These are phyloP conservation scores for Infundibulicybe gibba DNA, from an alignment of 768 basidiomycete genomes.

Conservation along the genomic window DNA sequence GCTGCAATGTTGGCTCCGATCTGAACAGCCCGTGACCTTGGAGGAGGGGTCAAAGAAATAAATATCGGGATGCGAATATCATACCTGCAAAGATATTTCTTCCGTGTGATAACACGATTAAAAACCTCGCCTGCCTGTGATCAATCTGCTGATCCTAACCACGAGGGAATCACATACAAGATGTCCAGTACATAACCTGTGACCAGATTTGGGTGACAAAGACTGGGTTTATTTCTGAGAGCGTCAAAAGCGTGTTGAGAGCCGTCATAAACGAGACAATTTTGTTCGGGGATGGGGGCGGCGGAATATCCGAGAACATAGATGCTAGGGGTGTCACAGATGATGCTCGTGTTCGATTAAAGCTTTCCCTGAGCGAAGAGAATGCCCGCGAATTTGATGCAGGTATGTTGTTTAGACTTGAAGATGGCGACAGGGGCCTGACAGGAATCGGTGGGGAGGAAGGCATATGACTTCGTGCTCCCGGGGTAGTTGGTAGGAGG, in stretches of 20 bases:
- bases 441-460: slow-evolving; percentile 47
- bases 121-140: slow-evolving; percentile 67
- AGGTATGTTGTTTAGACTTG: slow-evolving; percentile 34
- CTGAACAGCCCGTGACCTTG: slow-evolving; percentile 83
- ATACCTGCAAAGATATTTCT: slow-evolving; percentile 91
- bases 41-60: background rate
- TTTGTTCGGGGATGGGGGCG: slow-evolving; percentile 43
- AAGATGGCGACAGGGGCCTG: slow-evolving; percentile 52
- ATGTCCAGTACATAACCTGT: slow-evolving; percentile 98
- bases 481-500: slow-evolving; percentile 22
- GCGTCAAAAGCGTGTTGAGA: slow-evolving; percentile 75
- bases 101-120: slow-evolving; percentile 83
- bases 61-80: slow-evolving; percentile 1
- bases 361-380: slow-evolving; percentile 65
- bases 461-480: slow-evolving; percentile 31
- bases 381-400: slow-evolving; percentile 51
- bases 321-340: slow-evolving; percentile 46
- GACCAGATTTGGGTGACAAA: slow-evolving; percentile 91
- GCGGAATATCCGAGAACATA: slow-evolving; percentile 42
- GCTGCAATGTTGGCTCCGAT: slow-evolving; percentile 82
- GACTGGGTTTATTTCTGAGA: slow-evolving; percentile 89
- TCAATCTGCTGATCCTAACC: slow-evolving; percentile 4
- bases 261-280: slow-evolving; percentile 82
- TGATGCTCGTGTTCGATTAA: slow-evolving; percentile 47
- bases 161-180: slow-evolving; percentile 54